phyloP scores from a whole-genome alignment of 257 asterid genomes.

The Fraxinus quadrangulata region DNA sequence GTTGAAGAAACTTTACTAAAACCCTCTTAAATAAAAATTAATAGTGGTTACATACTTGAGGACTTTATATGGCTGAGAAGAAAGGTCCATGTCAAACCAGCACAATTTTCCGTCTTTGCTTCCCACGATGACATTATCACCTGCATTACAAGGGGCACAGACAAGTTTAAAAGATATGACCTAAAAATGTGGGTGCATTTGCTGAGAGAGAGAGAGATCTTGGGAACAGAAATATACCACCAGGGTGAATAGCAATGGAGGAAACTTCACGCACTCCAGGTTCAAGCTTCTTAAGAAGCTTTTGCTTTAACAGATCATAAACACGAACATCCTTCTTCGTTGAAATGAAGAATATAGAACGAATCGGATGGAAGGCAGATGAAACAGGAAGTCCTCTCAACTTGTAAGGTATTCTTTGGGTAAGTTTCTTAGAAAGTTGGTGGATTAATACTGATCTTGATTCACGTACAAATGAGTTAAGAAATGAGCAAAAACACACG shows the following conservation, averaged over 20 bases:
- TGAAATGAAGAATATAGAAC: conserved; percentile 79
- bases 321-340: conserved; percentile 81
- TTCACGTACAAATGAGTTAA: conserved; percentile 71
- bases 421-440: conserved; percentile 66
- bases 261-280: conserved; percentile 88
- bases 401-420: conserved; percentile 83
- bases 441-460: conserved; percentile 82
- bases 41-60: conserved; percentile 59
- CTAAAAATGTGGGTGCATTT: neutral
- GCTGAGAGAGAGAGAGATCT: conserved; percentile 7
- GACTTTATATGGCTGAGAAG: conserved; percentile 84
- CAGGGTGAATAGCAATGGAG: conserved; percentile 86
- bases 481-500: conserved; percentile 40
- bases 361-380: conserved; percentile 85
- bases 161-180: conserved; percentile 6
- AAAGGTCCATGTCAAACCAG: conserved; percentile 99
- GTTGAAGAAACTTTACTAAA: neutral
- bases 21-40: conserved; percentile 4
- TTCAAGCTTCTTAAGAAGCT: conserved; percentile 81
- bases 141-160: conserved; percentile 43
- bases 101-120: conserved; percentile 94
- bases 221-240: conserved; percentile 51
- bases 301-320: conserved; percentile 77
- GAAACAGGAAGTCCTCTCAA: conserved; percentile 89
- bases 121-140: conserved; percentile 90